Base-by-base conservation (phyloP, 2,329 filamentous ascomycete species). In the Canariomyces notabilis region DNA sequence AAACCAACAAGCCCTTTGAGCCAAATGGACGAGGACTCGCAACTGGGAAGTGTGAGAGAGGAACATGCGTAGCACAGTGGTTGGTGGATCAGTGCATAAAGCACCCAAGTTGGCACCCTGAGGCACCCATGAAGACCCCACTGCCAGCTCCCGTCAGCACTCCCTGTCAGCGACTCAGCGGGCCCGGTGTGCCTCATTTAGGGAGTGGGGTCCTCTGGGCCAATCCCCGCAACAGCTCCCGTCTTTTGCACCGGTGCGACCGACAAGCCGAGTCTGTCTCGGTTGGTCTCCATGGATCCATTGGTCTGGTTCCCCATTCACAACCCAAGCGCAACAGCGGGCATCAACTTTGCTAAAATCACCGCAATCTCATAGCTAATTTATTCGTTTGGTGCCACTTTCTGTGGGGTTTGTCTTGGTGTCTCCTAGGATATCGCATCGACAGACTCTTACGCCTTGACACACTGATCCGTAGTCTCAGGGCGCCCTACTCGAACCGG, bases 41-140 rank as follows among this genome's bases (percentile, higher is more conserved):
- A n/a, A n/a, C n/a, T n/a, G n/a, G n/a, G 26, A 29, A 4, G 26
- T 29, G 26, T 11, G 26, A 29, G 26, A 8, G 46, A 34, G 18
- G 48, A 45, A 51, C 49, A 54, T 54, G 52, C 52, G 49, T 54
- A 42, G 38, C 6, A 21, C n/a, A 19, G 39, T 54, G 52, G 52
- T 54, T 54, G 52, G 52, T 19, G 43, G 26, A 7, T 14, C 9
- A 4, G 26, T 7, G 20, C 19, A 44, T 42, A 32, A 44, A 44
- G 37, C 21, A 37, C 36, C 42, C 37, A 47, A 46, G 37, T 48
- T 52, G 47, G 37, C 47, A 53, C 40, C 46, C 44, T n/a, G n/a
- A n/a, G n/a, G n/a, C n/a, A n/a, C n/a, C n/a, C n/a, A n/a, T n/a
- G n/a, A 50, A 54, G 42, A 37, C 48, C 46, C 48, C 44, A 36